Evolutionary conservation across 495 filamentous ascomycete genomes (phyloP), one percentile per base, ranked within the genome.

Genomic region (Daldinia grandis): DNA sequence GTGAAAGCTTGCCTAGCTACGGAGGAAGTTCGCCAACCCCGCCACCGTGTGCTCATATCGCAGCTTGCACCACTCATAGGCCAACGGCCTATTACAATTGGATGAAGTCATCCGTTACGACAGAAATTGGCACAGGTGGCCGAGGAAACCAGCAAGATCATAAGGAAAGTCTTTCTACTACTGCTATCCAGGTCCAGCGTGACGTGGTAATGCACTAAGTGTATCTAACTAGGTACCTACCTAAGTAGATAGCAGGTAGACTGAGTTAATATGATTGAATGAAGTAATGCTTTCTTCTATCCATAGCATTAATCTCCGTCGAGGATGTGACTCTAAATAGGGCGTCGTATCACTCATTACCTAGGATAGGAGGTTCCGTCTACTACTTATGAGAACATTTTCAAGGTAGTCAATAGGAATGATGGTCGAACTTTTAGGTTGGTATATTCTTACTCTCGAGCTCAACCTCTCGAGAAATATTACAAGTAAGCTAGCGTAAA

Each of bases 91-190:
- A 62, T 19, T 58, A 69, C 38, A 62, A 44, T 44, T 69, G 66
- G 71, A 58, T 69, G 62, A 33, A 53, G 35, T 69, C 71, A 1
- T 62, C 71, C 3, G 66, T 73, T 10, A 73, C 66, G 35, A 73
- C 71, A 2, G 58, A 69, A 42, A 73, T 73, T 15, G 62, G 71
- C 19, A 66, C 66, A 3, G 66, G 61, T 7, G 24, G 27, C 4
- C 56, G 27, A 28, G 42, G 14, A 28, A 38, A 37, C 21, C n/a
- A 38, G 31, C 25, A 30, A 33, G 35, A 30, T 24, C n/a, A 58
- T 1, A 63, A 63, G 30, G 30, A n/a, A 40, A 55, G 59, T 63
- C 30, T 66, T 24, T 66, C 71, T 1, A 19, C 57, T 5, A 63
- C 61, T 28, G 53, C 58, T 25, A 69, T 69, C 33, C 61, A 66